A percentile compares a stretch with the other conserved stretches of the same genome.
Conservation (phyloP, 2,329 filamentous ascomycete genomes). For the Metarhizium anisopliae region DNA sequence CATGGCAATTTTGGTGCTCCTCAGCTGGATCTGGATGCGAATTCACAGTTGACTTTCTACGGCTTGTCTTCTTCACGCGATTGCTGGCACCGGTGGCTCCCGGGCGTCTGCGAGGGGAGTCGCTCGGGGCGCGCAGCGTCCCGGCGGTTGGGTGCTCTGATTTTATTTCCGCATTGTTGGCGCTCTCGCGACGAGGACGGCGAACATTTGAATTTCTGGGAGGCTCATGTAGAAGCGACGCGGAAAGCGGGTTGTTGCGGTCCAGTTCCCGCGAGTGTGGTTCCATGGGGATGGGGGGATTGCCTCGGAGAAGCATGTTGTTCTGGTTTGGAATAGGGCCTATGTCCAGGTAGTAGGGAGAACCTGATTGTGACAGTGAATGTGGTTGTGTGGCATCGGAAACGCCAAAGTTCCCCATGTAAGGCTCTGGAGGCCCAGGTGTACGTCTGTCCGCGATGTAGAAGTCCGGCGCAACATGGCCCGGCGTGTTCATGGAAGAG, state of each 20-base stretch:
- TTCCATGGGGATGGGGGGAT: conserved; percentile 14
- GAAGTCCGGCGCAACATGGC: conserved; percentile 24
- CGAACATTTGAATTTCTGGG: conserved; percentile 12
- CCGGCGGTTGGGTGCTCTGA: neutral
- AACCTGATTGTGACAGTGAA: conserved; percentile 12
- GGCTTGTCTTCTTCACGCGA: conserved; percentile 18
- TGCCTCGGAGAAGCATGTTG: conserved; percentile 16
- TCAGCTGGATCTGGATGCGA: conserved; percentile 14
- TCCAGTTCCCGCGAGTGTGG: conserved; percentile 17
- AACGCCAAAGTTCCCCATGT: conserved; percentile 27
- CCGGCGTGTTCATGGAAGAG: conserved; percentile 36
- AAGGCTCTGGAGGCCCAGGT: conserved; percentile 27
- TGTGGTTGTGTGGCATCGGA: conserved; percentile 21
- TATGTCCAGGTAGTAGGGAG: conserved; percentile 20
- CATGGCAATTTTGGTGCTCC: conserved; percentile 26
- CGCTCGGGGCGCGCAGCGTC: conserved; percentile 14
- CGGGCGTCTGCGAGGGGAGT: conserved; percentile 18
- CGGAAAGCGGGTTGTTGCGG: conserved; percentile 5
- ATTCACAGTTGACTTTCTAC: conserved; percentile 6
- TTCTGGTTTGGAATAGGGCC: conserved; percentile 17
- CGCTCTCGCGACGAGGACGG: conserved; percentile 15
- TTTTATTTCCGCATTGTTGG: conserved; percentile 10
- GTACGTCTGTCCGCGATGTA: conserved; percentile 31
- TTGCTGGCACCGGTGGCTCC: conserved; percentile 9
- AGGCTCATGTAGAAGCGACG: conserved; percentile 15